Conservation (phyloP, 768 basidiomycete species). For the Cubamyces sp. region DNA sequence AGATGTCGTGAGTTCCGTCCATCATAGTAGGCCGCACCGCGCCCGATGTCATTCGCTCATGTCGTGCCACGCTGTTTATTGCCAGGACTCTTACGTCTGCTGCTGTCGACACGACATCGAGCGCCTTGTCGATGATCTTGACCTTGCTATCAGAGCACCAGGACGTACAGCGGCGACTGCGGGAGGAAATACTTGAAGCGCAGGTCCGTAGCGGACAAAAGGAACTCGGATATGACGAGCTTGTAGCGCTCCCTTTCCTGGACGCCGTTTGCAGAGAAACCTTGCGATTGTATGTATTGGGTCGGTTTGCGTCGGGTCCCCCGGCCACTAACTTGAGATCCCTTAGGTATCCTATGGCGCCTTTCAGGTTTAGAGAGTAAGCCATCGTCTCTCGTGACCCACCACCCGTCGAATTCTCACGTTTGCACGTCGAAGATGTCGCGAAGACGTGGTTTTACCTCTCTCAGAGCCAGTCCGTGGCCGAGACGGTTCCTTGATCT, state of each 20-base stretch:
- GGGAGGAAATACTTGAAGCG: slow-evolving; percentile 27
- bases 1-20: too few species aligned
- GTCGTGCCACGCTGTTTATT: too few species aligned
- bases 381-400: not conserved
- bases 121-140: slow-evolving; percentile 30
- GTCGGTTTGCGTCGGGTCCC: not conserved
- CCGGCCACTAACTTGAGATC: not conserved
- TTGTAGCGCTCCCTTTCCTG: slow-evolving; percentile 33
- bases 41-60: too few species aligned
- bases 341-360: slow-evolving; percentile 20
- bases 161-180: slow-evolving; percentile 30
- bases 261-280: slow-evolving; percentile 35
- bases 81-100: slow-evolving; percentile 26
- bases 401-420: too few species aligned
- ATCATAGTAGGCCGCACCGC: too few species aligned
- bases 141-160: slow-evolving; percentile 29
- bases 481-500: slow-evolving; percentile 21
- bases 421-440: slow-evolving; percentile 24
- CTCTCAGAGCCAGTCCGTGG: slow-evolving; percentile 26
- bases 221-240: slow-evolving; percentile 32
- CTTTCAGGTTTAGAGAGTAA: slow-evolving; percentile 20
- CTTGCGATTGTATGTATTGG: slow-evolving; percentile 28
- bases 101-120: slow-evolving; percentile 34
- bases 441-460: slow-evolving; percentile 49
- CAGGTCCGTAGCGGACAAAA: slow-evolving; percentile 15